These are phyloP conservation scores for Cenchrus purpureus DNA, from an alignment of 176 grass and related monocot species.

Conservation along the genomic window DNA sequence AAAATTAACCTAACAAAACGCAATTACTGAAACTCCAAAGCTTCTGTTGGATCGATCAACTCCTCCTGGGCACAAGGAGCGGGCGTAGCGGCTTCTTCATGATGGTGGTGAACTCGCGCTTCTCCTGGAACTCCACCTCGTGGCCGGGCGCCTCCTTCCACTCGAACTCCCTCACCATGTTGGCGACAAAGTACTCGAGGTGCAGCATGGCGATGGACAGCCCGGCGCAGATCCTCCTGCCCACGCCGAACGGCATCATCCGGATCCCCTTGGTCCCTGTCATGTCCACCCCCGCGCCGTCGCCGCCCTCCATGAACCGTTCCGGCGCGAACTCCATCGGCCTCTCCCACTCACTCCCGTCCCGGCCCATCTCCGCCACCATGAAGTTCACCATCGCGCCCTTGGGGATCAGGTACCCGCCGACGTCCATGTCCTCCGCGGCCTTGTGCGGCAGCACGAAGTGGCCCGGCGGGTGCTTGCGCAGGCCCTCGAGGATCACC, in stretches of 20 bases:
- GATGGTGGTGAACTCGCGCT: constrained; percentile 53
- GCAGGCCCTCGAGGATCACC: constrained; percentile 53
- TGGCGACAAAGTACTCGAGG: constrained; percentile 67
- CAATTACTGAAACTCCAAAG: background rate
- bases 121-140: constrained; percentile 57
- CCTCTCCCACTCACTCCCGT: constrained; percentile 46
- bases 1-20: background rate
- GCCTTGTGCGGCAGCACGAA: constrained; percentile 58
- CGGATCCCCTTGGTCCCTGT: constrained; percentile 58
- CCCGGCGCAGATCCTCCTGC: constrained; percentile 52
- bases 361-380: constrained; percentile 49
- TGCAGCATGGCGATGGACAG: constrained; percentile 56
- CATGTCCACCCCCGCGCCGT: constrained; percentile 48
- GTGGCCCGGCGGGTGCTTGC: constrained; percentile 67
- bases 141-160: constrained; percentile 52
- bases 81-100: constrained; percentile 58
- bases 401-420: constrained; percentile 56
- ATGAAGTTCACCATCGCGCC: constrained; percentile 57
- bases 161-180: constrained; percentile 63
- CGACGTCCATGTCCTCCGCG: constrained; percentile 52
- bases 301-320: constrained; percentile 55
- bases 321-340: constrained; percentile 55
- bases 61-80: constrained; percentile 42
- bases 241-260: constrained; percentile 62
- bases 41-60: background rate